phyloP scores from a whole-genome alignment of 2,329 filamentous ascomycete species.

The Neonectria punicea region DNA sequence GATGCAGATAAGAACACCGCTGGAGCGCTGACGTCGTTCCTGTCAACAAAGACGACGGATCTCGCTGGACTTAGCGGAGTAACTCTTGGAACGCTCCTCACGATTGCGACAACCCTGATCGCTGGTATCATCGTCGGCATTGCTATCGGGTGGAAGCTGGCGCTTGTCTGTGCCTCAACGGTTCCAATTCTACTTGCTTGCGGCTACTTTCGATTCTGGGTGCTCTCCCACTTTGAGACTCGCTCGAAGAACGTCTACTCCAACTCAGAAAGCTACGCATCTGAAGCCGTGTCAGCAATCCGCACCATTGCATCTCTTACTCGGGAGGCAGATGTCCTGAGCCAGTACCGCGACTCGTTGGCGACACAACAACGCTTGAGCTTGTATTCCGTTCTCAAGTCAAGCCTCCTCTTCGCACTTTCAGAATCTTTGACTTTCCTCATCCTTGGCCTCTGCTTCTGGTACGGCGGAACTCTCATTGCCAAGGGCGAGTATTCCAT shows the following conservation, averaged over 20 bases:
- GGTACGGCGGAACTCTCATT: constrained; percentile 30
- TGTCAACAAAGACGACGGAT: constrained; percentile 26
- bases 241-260: constrained; percentile 8
- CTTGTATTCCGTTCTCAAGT: constrained; percentile 13
- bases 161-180: constrained; percentile 54
- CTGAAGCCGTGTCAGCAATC: constrained; percentile 25
- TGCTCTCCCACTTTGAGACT: constrained; percentile 39
- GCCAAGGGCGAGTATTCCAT: constrained; percentile 23
- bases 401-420: constrained; percentile 6
- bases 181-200: constrained; percentile 53
- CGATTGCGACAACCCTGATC: constrained; percentile 11
- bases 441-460: constrained; percentile 25
- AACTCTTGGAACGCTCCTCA: constrained; percentile 24
- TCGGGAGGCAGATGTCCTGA: constrained; percentile 5
- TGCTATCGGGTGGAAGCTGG: constrained; percentile 55
- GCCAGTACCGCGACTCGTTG: constrained; percentile 4
- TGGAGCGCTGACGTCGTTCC: constrained; percentile 38
- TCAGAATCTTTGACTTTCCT: constrained; percentile 23
- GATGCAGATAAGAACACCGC: constrained; percentile 34
- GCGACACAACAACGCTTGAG: background rate
- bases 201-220: constrained; percentile 50
- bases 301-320: constrained; percentile 32
- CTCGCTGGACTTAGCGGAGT: constrained; percentile 24
- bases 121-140: constrained; percentile 21
- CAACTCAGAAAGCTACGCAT: constrained; percentile 17